Percentiles rank a stretch among this genome's conserved stretches.
Conservation (phyloP, 768 basidiomycete genomes). For the Kwoniella shandongensis region DNA sequence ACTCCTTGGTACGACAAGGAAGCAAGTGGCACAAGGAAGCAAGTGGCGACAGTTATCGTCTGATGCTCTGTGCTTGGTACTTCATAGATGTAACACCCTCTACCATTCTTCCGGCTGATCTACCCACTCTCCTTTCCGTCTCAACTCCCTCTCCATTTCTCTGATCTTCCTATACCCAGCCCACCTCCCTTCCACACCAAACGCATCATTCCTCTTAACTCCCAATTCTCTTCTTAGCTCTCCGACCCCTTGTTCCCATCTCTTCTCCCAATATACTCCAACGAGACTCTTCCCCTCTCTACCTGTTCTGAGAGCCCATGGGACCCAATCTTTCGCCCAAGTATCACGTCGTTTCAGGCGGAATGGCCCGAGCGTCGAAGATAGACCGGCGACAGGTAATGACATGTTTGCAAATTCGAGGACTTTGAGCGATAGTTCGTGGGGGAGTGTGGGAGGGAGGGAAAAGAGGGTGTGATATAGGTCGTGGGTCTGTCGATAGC, state of each 20-base stretch:
- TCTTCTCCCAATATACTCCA: conserved; percentile 91
- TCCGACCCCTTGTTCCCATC: conserved; percentile 80
- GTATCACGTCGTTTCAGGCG: conserved; percentile 64
- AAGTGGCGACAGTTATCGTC: too few species aligned
- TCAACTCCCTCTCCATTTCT: conserved; percentile 63
- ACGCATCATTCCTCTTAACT: conserved; percentile 57
- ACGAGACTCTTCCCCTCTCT: conserved; percentile 72
- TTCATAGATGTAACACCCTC: too few species aligned
- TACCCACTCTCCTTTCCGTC: conserved; percentile 47
- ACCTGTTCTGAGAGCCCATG: conserved; percentile 89
- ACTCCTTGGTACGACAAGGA: too few species aligned
- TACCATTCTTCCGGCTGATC: conserved; percentile 51
- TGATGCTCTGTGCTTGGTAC: too few species aligned
- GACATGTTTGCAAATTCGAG: conserved; percentile 92
- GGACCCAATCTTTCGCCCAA: conserved; percentile 77
- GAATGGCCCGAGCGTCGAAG: conserved; percentile 75
- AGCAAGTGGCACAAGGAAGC: too few species aligned
- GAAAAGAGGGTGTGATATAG: conserved; percentile 90
- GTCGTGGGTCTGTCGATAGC: conserved; percentile 97
- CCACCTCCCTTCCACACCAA: conserved; percentile 71
- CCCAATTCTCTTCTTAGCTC: conserved; percentile 84
- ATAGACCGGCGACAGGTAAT: conserved; percentile 80
- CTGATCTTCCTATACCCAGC: conserved; percentile 67
- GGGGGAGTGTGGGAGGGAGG: conserved; percentile 83
- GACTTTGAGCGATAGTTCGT: conserved; percentile 89